These are phyloP conservation scores for Solanum clarkiae DNA, from an alignment of 257 asterid genomes.

Conservation along the genomic window DNA sequence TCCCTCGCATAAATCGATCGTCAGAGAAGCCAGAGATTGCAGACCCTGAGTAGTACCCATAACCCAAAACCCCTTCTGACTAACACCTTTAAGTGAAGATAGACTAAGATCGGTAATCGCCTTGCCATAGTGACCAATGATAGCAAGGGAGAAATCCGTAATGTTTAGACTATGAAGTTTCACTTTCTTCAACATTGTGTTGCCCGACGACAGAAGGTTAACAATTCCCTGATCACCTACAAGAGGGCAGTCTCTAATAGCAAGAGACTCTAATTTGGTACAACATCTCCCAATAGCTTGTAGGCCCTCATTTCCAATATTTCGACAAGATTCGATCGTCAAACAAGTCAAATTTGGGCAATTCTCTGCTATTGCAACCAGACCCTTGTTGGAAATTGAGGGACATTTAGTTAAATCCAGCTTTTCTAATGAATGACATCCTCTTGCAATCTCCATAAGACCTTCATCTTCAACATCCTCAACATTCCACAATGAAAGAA, in stretches of 20 bases:
- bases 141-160: constrained; percentile 68
- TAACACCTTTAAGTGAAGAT: constrained; percentile 52
- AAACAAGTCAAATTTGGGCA: constrained; percentile 52
- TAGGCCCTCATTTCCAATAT: constrained; percentile 58
- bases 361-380: constrained; percentile 52
- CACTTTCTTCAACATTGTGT: constrained; percentile 43
- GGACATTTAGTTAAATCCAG: constrained; percentile 75
- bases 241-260: constrained; percentile 63
- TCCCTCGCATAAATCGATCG: constrained; percentile 56
- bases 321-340: constrained; percentile 60
- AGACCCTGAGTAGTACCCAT: constrained; percentile 79
- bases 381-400: constrained; percentile 50
- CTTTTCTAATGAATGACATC: constrained; percentile 65
- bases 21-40: constrained; percentile 37
- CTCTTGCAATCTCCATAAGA: constrained; percentile 62
- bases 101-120: constrained; percentile 50
- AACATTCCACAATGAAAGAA: constrained; percentile 70
- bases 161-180: constrained; percentile 61
- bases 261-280: constrained; percentile 45
- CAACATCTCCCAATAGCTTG: constrained; percentile 53
- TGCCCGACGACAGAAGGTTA: constrained; percentile 39
- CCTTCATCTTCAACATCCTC: constrained; percentile 66
- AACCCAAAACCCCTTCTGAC: constrained; percentile 89
- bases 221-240: constrained; percentile 83
- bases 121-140: constrained; percentile 74